Evolutionary conservation across 495 filamentous ascomycete species (phyloP), one percentile per base, ranked within the genome.

Genomic region (Aspergillus incahuasiensis): DNA sequence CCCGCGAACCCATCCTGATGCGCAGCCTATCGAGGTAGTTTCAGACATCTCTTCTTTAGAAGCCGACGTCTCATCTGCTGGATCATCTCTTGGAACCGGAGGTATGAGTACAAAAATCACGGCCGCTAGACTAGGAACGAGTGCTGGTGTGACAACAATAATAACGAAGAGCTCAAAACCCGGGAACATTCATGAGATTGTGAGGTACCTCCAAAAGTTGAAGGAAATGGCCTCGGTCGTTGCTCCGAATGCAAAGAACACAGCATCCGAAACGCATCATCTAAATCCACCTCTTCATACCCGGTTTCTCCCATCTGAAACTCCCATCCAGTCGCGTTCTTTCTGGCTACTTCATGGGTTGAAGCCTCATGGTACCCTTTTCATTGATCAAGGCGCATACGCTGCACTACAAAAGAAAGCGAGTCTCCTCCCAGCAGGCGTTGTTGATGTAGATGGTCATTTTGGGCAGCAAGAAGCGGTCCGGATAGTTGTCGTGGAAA

Each of bases 101-200:
- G 94, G 94, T 38, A 98, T 98, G 94, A 85, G 87, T 48, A 98
- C 94, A 46, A 98, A 98, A 71, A 95, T 98, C 60, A 89, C 95
- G 16, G 94, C 94, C 30, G 94, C 94, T 34, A 85, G 90, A 45
- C 85, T 97, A 21, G 94, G 92, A 46, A 97, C 90, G 34, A 94
- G 91, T 49, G 94, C 91, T 34, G 94, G 94, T 35, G 95, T 97
- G 32, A 98, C 91, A 2, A 96, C 92, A 1, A 80, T 98, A 58
- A 97, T 98, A 60, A 95, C 94, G 2, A 85, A 86, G 48, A 92
- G 89, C 56, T 95, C 91, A 6, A 91, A 84, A 48, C 95, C 94
- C 0, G 89, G 90, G n/a, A 97, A 97, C 64, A 90, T 98, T 54
- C 74, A 85, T 56, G 84, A 86, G 53, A 96, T 98, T 52, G 88